A percentile compares a stretch with the other conserved stretches of the same genome.
Conservation (phyloP, 2,329 filamentous ascomycete genomes). For the Bipolaris bicolor region DNA sequence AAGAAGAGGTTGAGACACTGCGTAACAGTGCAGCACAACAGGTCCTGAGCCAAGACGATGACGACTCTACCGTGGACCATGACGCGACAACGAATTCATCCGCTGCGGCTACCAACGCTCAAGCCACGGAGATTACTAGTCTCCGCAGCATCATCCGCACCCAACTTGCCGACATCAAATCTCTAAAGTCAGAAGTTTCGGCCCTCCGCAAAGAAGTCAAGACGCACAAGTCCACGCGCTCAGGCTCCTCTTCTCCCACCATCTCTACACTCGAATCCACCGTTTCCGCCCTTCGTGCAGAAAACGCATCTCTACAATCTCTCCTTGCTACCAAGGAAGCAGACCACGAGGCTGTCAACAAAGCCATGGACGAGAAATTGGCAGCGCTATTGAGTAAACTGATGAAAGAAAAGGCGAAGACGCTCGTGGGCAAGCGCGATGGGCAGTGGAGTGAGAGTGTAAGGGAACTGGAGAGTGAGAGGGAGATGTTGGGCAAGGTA, state of each 20-base stretch:
- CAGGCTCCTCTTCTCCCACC: slow-evolving; percentile 18
- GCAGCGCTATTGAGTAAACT: slow-evolving; percentile 35
- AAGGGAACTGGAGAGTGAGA: slow-evolving; percentile 30
- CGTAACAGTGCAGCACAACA: slow-evolving; percentile 22
- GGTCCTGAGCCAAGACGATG: slow-evolving; percentile 16
- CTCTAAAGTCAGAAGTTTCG: slow-evolving; percentile 28
- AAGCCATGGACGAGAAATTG: slow-evolving; percentile 43
- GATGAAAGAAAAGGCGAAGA: slow-evolving; percentile 42
- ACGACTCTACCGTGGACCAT: slow-evolving; percentile 8
- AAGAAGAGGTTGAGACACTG: slow-evolving; percentile 30
- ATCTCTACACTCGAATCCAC: slow-evolving; percentile 12
- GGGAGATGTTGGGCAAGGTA: slow-evolving; percentile 40
- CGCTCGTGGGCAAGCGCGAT: slow-evolving; percentile 39
- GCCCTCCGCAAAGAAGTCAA: slow-evolving; percentile 25
- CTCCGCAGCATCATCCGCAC: slow-evolving; percentile 36
- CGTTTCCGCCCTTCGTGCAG: slow-evolving; percentile 16
- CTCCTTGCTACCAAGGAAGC: slow-evolving; percentile 27
- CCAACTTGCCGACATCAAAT: slow-evolving; percentile 34
- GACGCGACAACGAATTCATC: slow-evolving; percentile 7
- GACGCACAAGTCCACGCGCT: slow-evolving; percentile 25
- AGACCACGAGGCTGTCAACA: slow-evolving; percentile 40
- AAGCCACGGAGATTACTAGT: slow-evolving; percentile 36
- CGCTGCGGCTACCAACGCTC: slow-evolving; percentile 18
- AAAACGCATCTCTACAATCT: slow-evolving; percentile 29
- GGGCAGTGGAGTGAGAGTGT: slow-evolving; percentile 43